Evolutionary conservation across 345 rosid genomes (phyloP), one percentile per base, ranked within the genome.

Genomic region (Ceriops zippeliana): DNA sequence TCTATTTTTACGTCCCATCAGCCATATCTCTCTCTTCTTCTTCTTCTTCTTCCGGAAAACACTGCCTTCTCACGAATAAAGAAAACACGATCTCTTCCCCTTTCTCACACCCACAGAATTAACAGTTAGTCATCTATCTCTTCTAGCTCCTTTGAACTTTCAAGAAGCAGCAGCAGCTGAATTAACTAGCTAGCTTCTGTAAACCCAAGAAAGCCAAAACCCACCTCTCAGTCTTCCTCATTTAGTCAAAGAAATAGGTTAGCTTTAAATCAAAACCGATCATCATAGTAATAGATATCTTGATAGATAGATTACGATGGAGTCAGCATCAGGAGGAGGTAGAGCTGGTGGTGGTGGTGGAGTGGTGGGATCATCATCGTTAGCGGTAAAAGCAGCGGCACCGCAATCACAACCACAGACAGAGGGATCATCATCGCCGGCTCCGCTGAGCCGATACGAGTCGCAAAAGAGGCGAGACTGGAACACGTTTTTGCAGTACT

Each of bases 391-490:
- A 2, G 57, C 52, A 32, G 51, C 53, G 10, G 26, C 78, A 6
- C 32, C 62, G 4, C 9, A 28, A 10, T 13, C 71, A 21, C 56
- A 22, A 28, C 32, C 38, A 6, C 63, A 59, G 30, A 28, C 22
- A 1, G 68, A 26, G 6, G 72, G 68, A 9, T 46, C 76, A 11
- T 28, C 66, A 1, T 59, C 47, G 1, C 56, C 69, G 11, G 73
- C 67, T 17, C 76, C 73, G 3, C 73, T 57, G 17, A 77, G 80
- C 26, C 58, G 80, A 22, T 77, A 77, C 70, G 80, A 77, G 70
- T 77, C 80, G 3, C 80, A 77, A 26, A 77, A 77, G 67, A 63
- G 80, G 49, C 16, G 80, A 52, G 80, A 77, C 70, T 77, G 80
- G 80, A 77, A 77, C 51, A 77, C 80, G 2, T 77, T 77, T 34